Conservation (phyloP, 2,329 filamentous ascomycete species). For the Ophiostoma montium region DNA sequence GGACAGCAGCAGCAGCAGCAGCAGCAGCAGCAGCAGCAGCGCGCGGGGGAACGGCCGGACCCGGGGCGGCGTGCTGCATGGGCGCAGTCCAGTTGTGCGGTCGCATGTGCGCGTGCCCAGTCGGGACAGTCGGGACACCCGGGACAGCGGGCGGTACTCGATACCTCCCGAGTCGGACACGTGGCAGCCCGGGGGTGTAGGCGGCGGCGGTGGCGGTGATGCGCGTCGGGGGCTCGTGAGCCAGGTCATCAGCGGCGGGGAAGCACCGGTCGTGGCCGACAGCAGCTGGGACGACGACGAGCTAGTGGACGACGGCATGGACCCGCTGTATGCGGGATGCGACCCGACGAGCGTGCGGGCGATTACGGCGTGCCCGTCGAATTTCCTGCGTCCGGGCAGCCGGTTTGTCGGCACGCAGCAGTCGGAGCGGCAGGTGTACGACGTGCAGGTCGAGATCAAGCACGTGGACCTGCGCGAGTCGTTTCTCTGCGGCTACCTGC, state of each 20-base stretch:
- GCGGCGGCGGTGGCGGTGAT: no score
- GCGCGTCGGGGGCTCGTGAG: no score
- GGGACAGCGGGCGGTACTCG: constrained; percentile 11
- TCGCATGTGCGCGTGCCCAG: not conserved
- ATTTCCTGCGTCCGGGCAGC: constrained; percentile 74
- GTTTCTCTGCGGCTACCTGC: constrained; percentile 85
- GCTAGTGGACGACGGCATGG: constrained; percentile 19
- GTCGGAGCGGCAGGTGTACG: constrained; percentile 84
- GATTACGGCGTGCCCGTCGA: constrained; percentile 67
- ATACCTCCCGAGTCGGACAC: constrained; percentile 4
- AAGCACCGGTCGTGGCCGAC: no score
- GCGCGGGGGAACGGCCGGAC: no score
- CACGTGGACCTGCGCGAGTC: constrained; percentile 90
- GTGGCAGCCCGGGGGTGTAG: no score
- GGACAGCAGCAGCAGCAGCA: constrained; percentile 9
- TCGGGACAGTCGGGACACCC: no score
- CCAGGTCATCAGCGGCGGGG: no score
- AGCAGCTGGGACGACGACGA: constrained; percentile 17
- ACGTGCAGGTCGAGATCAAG: constrained; percentile 94
- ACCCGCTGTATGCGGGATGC: constrained; percentile 32
- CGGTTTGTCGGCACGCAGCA: constrained; percentile 83
- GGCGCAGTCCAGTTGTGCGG: not conserved
- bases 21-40: no score
- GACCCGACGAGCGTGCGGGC: constrained; percentile 47
- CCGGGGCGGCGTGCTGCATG: no score